Conservation (phyloP, 345 rosid genomes). For the Trapa bicornis region DNA sequence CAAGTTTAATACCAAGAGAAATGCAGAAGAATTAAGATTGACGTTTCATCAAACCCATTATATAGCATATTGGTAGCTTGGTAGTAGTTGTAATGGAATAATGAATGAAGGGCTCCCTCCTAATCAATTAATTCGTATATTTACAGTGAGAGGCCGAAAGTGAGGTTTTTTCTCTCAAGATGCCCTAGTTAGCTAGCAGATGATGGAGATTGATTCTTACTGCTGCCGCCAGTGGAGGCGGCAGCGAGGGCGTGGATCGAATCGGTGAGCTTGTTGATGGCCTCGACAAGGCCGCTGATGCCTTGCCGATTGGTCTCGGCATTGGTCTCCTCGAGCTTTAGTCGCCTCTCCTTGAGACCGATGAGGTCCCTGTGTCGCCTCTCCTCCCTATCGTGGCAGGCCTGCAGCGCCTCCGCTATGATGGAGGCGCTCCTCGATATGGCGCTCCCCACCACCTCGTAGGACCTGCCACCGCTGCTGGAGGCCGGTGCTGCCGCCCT, state of each 20-base stretch:
- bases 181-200: constrained; percentile 12
- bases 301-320: constrained; percentile 49
- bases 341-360: constrained; percentile 49
- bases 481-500: constrained; percentile 6
- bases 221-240: constrained; percentile 14
- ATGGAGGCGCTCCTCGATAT: constrained; percentile 60
- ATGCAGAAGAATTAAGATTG: no score
- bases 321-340: constrained; percentile 57
- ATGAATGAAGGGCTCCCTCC: no score
- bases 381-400: constrained; percentile 56
- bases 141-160: background rate
- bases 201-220: constrained; percentile 23
- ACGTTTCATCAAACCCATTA: no score
- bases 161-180: background rate
- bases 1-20: no score
- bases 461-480: constrained; percentile 12
- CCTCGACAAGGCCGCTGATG: constrained; percentile 51
- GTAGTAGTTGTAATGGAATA: no score
- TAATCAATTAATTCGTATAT: background rate
- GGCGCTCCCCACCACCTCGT: constrained; percentile 37
- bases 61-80: no score
- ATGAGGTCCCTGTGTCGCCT: constrained; percentile 61
- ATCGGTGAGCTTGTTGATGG: constrained; percentile 75
- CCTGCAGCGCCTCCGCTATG: constrained; percentile 66
- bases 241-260: constrained; percentile 59